Conservation (phyloP, 139 green algal species). For the Tetraselmis chui region DNA sequence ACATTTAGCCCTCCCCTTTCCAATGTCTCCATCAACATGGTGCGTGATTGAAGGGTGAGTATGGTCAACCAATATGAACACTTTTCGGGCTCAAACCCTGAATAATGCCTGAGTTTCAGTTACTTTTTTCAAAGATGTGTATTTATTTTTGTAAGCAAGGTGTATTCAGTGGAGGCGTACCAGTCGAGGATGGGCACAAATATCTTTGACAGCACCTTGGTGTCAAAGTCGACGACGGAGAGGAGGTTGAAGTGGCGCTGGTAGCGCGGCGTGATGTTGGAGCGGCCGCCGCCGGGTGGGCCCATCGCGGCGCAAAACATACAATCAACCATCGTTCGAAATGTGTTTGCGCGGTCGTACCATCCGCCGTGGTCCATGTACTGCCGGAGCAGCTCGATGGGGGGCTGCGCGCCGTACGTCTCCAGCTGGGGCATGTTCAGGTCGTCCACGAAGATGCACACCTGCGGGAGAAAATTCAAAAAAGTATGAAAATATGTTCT, state of each 20-base stretch:
- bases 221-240: constrained; percentile 52
- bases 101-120: too few relatives aligned
- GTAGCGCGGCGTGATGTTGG: constrained; percentile 50
- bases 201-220: constrained; percentile 43
- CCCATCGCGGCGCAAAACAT: constrained; percentile 70
- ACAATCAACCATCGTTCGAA: constrained; percentile 56
- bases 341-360: constrained; percentile 55
- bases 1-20: too few relatives aligned
- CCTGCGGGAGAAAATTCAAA: too few relatives aligned
- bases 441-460: constrained; percentile 17
- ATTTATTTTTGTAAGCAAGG: too few relatives aligned
- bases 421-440: constrained; percentile 26
- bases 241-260: constrained; percentile 48
- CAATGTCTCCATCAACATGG: too few relatives aligned
- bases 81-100: too few relatives aligned
- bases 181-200: constrained; percentile 58
- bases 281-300: constrained; percentile 56
- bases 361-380: constrained; percentile 25
- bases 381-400: constrained; percentile 41
- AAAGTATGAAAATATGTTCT: too few relatives aligned
- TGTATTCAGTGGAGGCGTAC: too few relatives aligned
- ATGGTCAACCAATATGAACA: too few relatives aligned
- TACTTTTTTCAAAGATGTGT: too few relatives aligned
- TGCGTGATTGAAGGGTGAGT: too few relatives aligned
- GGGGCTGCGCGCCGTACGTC: constrained; percentile 16